phyloP scores from a whole-genome alignment of 2,329 filamentous ascomycete genomes.

The Colletotrichum sp. region DNA sequence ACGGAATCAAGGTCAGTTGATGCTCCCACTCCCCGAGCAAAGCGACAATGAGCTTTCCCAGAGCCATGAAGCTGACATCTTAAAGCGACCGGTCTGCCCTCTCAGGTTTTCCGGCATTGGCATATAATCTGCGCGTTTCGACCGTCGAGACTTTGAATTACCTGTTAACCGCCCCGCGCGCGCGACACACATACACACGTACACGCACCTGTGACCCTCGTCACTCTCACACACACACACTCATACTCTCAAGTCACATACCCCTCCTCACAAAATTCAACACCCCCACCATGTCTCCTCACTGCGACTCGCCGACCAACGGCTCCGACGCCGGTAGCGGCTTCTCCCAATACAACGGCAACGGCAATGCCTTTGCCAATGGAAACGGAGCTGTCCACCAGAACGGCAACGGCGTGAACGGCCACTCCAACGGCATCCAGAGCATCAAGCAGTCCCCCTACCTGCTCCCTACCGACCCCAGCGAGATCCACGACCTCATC shows the following conservation, averaged over 20 bases:
- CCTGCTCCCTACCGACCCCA: constrained; percentile 57
- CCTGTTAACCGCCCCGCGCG: not conserved
- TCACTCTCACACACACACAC: not conserved
- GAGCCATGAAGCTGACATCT: constrained; percentile 2
- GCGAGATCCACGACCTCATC: constrained; percentile 81
- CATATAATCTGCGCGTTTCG: not conserved
- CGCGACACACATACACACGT: not conserved
- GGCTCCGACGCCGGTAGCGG: constrained; percentile 22
- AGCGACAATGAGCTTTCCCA: not conserved
- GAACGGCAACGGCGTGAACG: constrained; percentile 16
- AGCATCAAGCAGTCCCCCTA: constrained; percentile 37
- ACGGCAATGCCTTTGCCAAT: constrained; percentile 21
- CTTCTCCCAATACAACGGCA: constrained; percentile 21
- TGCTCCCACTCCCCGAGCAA: constrained; percentile 4
- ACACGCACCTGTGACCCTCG: not conserved
- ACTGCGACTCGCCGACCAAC: constrained; percentile 36
- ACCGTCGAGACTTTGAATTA: not conserved
- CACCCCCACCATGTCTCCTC: constrained; percentile 36
- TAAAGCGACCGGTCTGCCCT: constrained; percentile 16
- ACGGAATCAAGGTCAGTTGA: constrained; percentile 17
- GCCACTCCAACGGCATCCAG: not conserved
- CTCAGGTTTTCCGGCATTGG: not conserved
- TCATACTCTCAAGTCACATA: not conserved
- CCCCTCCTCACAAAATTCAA: not conserved
- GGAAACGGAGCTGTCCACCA: constrained; percentile 15